phyloP scores from a whole-genome alignment of 176 grass and related monocot genomes.

The Rhynchospora pubera region DNA sequence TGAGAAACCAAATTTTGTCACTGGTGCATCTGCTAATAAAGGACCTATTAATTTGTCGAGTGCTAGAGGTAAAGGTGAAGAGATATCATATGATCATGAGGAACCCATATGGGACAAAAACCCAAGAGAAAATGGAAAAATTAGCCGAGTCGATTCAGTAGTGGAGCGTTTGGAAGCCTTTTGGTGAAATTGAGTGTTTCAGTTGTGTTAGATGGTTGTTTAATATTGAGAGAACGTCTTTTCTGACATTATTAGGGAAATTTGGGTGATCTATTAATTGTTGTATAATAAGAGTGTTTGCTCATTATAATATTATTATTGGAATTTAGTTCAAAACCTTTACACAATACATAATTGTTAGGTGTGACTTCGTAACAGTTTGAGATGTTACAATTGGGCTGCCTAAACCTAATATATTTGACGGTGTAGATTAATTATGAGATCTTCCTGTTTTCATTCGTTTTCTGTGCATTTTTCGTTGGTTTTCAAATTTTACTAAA shows the following conservation, averaged over 20 bases:
- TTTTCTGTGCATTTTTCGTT: not conserved
- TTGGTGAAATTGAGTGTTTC: constrained; percentile 10
- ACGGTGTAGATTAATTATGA: not conserved
- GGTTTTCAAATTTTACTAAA: not conserved
- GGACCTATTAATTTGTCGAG: not conserved
- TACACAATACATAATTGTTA: not conserved
- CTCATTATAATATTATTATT: not conserved
- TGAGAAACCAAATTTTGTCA: not conserved
- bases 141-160: constrained; percentile 13
- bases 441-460: not conserved
- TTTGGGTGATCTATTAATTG: not conserved
- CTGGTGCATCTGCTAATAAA: not conserved
- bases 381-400: not conserved
- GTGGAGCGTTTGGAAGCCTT: constrained; percentile 19
- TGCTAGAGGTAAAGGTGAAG: not conserved
- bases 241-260: constrained; percentile 12
- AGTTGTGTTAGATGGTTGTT: not conserved
- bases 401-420: not conserved
- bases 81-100: not conserved
- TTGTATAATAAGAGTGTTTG: not conserved
- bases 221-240: not conserved
- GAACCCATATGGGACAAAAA: not conserved
- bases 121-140: not conserved
- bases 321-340: not conserved
- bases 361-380: not conserved